Conservation (phyloP, 2,329 filamentous ascomycete genomes). For the Nothophaeocryptopus gaeumannii region DNA sequence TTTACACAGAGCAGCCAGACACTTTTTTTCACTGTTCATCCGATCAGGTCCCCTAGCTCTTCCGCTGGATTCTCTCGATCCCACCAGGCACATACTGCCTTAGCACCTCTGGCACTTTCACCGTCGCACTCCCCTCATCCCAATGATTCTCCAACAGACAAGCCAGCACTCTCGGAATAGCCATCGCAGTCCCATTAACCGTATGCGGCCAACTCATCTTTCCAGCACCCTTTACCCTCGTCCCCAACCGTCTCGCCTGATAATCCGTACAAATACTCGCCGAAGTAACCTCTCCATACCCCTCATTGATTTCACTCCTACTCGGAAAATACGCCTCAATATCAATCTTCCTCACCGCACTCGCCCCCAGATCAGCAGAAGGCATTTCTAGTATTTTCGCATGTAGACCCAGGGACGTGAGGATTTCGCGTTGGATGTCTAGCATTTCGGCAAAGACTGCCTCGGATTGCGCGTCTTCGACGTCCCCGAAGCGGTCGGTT, state of each 20-base stretch:
- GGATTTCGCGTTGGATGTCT: conserved; percentile 79
- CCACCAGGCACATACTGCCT: conserved; percentile 68
- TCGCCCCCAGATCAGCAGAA: conserved; percentile 79
- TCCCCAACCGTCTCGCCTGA: conserved; percentile 78
- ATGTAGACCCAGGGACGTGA: conserved; percentile 71
- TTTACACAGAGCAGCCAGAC: no score
- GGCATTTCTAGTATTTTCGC: conserved; percentile 95
- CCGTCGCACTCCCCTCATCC: conserved; percentile 65
- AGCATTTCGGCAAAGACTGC: conserved; percentile 80
- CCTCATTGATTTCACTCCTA: conserved; percentile 61
- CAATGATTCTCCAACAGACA: conserved; percentile 89
- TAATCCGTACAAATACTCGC: conserved; percentile 93
- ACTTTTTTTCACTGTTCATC: no score
- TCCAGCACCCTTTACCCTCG: conserved; percentile 60
- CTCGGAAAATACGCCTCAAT: conserved; percentile 95
- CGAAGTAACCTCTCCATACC: conserved; percentile 92
- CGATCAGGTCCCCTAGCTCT: background rate
- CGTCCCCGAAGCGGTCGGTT: conserved; percentile 28
- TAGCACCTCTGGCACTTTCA: conserved; percentile 75
- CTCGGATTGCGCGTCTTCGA: conserved; percentile 42
- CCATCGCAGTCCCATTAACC: conserved; percentile 89
- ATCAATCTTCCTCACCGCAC: conserved; percentile 80
- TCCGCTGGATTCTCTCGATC: conserved; percentile 12
- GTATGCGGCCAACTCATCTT: conserved; percentile 78
- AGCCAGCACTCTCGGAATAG: conserved; percentile 83